These are phyloP conservation scores for Jacaranda mimosifolia DNA, from an alignment of 257 asterid genomes.

Conservation along the genomic window DNA sequence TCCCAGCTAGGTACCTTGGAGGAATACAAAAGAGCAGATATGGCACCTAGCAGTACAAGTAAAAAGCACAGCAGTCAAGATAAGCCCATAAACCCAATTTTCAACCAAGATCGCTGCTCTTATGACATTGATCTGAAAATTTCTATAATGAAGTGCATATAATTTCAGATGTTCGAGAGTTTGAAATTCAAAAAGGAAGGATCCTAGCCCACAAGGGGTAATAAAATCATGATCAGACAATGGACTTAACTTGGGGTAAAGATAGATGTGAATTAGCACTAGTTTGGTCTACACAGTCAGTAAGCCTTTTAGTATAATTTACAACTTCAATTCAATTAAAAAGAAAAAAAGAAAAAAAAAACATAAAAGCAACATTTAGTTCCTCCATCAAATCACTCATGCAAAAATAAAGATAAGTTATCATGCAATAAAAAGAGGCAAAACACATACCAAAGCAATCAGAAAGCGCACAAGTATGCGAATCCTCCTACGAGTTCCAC, in stretches of 20 bases:
- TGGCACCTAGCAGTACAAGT: conserved; percentile 10
- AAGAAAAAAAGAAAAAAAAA: too few species aligned
- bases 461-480: conserved; percentile 89
- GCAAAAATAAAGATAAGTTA: background rate
- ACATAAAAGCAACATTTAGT: conserved; percentile 2
- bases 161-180: too few species aligned
- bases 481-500: conserved; percentile 72
- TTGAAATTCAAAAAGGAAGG: too few species aligned
- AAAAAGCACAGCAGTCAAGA: background rate
- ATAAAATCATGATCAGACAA: background rate
- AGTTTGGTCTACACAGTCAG: conserved; percentile 25
- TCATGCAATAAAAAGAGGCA: conserved; percentile 32
- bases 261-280: conserved; percentile 23
- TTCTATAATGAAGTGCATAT: background rate
- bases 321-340: conserved; percentile 13
- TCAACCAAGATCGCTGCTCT: conserved; percentile 7
- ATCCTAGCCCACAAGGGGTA: background rate
- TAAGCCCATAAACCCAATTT: background rate
- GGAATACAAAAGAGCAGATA: conserved; percentile 22
- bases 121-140: conserved; percentile 21
- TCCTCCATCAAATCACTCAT: conserved; percentile 17
- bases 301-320: conserved; percentile 14
- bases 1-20: background rate
- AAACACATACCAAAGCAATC: conserved; percentile 78
- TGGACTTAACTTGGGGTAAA: conserved; percentile 5